Evolutionary conservation across 2,329 filamentous ascomycete species (phyloP).

Genomic region (Penicillium sp.): DNA sequence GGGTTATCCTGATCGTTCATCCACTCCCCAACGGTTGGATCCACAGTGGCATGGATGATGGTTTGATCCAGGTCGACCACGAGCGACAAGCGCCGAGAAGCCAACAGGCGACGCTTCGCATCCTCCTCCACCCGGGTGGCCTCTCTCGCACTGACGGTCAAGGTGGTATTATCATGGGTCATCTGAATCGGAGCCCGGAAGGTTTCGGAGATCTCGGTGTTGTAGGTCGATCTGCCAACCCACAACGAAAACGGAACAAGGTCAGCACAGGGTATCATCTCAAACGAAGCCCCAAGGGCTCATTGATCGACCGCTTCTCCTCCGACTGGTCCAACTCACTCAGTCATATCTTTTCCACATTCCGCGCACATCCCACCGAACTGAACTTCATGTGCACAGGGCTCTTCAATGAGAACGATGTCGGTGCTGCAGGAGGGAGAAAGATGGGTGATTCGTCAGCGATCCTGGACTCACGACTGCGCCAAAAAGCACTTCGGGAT

Average conservation of each 20-base stretch:
- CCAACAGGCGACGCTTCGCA: conserved; percentile 73
- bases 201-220: conserved; percentile 69
- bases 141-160: conserved; percentile 78
- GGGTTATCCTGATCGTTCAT: conserved; percentile 80
- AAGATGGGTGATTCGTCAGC: background rate
- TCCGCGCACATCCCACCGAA: conserved; percentile 84
- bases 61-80: conserved; percentile 98
- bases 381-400: conserved; percentile 84
- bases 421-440: conserved; percentile 39
- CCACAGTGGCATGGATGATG: conserved; percentile 95
- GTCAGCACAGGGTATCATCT: background rate
- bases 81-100: conserved; percentile 76
- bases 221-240: conserved; percentile 60
- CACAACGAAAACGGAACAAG: background rate
- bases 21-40: conserved; percentile 95
- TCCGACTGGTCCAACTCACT: conserved; percentile 42
- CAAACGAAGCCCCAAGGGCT: background rate
- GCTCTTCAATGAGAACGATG: conserved; percentile 76
- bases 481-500: no score
- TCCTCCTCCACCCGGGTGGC: conserved; percentile 79
- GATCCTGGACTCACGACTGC: no score
- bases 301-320: background rate
- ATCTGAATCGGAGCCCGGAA: conserved; percentile 89
- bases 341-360: conserved; percentile 95
- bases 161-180: conserved; percentile 80